These are phyloP conservation scores for Mycena capillaripes DNA, from an alignment of 768 basidiomycete species.

Conservation along the genomic window DNA sequence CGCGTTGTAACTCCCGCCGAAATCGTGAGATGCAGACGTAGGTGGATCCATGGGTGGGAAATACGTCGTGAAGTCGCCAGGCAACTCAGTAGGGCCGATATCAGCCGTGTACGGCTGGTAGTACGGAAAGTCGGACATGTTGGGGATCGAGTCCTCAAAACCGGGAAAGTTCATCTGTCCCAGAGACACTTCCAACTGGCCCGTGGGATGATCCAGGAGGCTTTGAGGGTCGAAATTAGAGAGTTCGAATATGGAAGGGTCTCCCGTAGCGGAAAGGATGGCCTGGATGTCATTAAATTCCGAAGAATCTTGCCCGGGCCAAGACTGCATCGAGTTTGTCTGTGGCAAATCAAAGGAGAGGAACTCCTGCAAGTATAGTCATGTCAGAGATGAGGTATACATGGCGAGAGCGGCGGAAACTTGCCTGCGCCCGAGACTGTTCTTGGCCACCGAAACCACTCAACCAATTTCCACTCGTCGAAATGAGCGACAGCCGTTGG, in stretches of 20 bases:
- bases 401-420: not conserved
- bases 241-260: conserved; percentile 54
- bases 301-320: conserved; percentile 29
- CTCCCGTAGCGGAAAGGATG: conserved; percentile 46
- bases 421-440: conserved; percentile 8
- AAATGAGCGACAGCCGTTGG: conserved; percentile 4
- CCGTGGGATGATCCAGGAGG: conserved; percentile 50
- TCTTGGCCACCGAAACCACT: conserved; percentile 9
- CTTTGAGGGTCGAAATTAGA: conserved; percentile 47
- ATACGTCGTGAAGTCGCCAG: conserved; percentile 39
- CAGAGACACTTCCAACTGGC: conserved; percentile 55
- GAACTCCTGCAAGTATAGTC: conserved; percentile 35
- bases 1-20: conserved; percentile 40
- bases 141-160: conserved; percentile 37
- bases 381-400: not conserved
- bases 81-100: conserved; percentile 10
- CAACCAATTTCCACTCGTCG: conserved; percentile 23
- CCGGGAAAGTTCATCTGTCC: conserved; percentile 39
- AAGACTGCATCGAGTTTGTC: conserved; percentile 21
- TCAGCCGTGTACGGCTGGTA: conserved; percentile 30
- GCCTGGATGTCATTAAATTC: conserved; percentile 45
- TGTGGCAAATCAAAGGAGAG: conserved; percentile 39
- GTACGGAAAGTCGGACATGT: conserved; percentile 40
- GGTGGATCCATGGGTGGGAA: conserved; percentile 38
- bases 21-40: conserved; percentile 37